Evolutionary conservation across 1,139 yeast species (phyloP), one percentile per base, ranked within the genome.

Genomic region (Taiozyma sp.): DNA sequence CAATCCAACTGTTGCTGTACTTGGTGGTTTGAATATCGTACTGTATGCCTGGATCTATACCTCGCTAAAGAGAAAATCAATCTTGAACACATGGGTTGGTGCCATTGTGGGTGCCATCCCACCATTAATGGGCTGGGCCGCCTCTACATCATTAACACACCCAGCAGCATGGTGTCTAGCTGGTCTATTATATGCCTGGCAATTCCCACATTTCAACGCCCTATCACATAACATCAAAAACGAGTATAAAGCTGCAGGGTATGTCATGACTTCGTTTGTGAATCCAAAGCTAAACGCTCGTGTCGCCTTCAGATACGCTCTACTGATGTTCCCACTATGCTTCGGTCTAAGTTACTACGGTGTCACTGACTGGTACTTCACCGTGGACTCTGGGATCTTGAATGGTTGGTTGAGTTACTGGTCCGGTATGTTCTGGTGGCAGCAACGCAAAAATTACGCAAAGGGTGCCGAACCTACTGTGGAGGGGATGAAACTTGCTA

Each of bases 91-190:
- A 1, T 93, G 99, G 99, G 95, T 93, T 1, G 99, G 99, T 24
- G 99, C 99, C 1, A 66, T 95, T 10, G 99, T 95, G 3, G 99
- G 99, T 4, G 98, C 98, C 0, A 87, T 93, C 42, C 99, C 99
- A 1, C 99, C 99, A 34, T 75, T 95, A 49, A 93, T 93, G 99
- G 99, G 99, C 2, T 93, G 99, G 99, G 97, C 97, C 1, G 96
- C 97, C 0, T 87, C 96, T 4, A 81, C 88, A 2, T 81, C 95
- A 1, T 71, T 93, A 47, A 61, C 75, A 4, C 89, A 88, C 56
- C 97, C 98, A 0, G 97, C 95, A 8, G 95, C 95, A 3, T 93
- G 98, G 98, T 84, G 95, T 63, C 72, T 91, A 37, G 98, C 98
- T 1, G 90, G 86, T 0, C 71, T 95, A 50, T 73, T 93, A 42